Base-by-base conservation (phyloP, 805 yeast genomes). In the Candida incommunis region DNA sequence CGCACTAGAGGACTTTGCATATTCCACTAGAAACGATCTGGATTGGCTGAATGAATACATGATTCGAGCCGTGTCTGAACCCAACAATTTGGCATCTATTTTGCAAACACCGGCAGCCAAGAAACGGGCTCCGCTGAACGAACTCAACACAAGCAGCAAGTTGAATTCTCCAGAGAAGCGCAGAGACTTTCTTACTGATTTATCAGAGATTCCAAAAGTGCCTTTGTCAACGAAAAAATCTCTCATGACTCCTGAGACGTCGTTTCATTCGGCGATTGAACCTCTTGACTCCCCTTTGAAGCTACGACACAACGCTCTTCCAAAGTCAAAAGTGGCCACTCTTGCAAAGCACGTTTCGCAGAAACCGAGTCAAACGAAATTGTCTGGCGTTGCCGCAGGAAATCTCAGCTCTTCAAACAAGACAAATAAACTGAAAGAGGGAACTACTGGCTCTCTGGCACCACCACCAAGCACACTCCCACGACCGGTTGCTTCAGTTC, bases 11-110 rank as follows among this genome's bases (percentile, higher is more conserved):
- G 66, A 63, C 34, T 58, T 71, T 41, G 66, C 69, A 15, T 60
- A 58, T 23, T 61, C 63, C 4, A 62, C 72, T 3, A 56, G 64
- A 4, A 54, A 65, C 11, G 70, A 68, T 37, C 50, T 70, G 26
- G 63, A 65, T 7, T 64, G 66, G 64, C 54, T 70, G 42, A 63
- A 67, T 47, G 69, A 66, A 40, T 68, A 68, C 48, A 63, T 71
- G 66, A 53, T 54, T 5, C 7, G 18, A 5, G 37, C n/a, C n/a
- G 20, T 11, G 5, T 7, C 18, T 5, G 37, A 18, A 31, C 20
- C 11, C 37, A 31, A 16, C 11, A 31, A 31, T 18, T 4, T 31
- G 18, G 5, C 37, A 7, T 11, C 18, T 16, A 13, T 31, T 11
- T n/a, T 31, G 18, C 11, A 31, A n/a, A 31, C 37, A 7, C 37